Conservation (phyloP, 441 rosid genomes). For the Jatropha multifida region DNA sequence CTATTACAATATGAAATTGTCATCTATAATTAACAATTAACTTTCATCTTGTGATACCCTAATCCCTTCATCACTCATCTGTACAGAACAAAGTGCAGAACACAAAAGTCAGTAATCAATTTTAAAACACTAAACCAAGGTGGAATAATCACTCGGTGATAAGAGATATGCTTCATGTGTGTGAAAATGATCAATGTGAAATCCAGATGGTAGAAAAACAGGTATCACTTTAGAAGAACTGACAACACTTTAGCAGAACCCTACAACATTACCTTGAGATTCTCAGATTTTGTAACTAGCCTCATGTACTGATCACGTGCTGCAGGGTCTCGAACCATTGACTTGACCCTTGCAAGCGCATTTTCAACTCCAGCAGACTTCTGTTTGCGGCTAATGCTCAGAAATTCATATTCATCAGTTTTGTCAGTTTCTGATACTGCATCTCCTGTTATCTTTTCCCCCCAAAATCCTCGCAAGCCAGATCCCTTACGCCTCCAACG, state of each 20-base stretch:
- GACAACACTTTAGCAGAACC: neutral
- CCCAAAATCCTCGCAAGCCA: constrained; percentile 76
- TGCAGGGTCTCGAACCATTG: constrained; percentile 57
- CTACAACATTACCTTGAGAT: constrained; percentile 34
- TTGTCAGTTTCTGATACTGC: constrained; percentile 29
- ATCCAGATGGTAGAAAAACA: neutral
- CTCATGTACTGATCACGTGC: constrained; percentile 71
- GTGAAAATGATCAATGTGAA: neutral
- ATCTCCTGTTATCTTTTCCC: constrained; percentile 25
- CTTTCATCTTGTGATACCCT: constrained; percentile 12
- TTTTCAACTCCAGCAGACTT: constrained; percentile 55
- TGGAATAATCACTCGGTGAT: neutral
- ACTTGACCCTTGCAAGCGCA: constrained; percentile 57
- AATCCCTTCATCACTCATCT: constrained; percentile 31
- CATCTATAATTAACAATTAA: neutral
- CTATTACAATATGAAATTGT: neutral
- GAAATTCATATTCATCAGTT: constrained; percentile 70
- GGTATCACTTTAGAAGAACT: neutral
- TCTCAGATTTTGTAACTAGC: constrained; percentile 37
- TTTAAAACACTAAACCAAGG: neutral
- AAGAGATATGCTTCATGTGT: neutral
- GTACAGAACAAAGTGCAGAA: constrained; percentile 1
- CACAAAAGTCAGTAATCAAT: neutral
- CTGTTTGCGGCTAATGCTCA: constrained; percentile 67
- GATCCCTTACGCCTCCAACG: constrained; percentile 89